Conservation (phyloP, 2,329 filamentous ascomycete genomes). For the Cladophialophora psammophila region DNA sequence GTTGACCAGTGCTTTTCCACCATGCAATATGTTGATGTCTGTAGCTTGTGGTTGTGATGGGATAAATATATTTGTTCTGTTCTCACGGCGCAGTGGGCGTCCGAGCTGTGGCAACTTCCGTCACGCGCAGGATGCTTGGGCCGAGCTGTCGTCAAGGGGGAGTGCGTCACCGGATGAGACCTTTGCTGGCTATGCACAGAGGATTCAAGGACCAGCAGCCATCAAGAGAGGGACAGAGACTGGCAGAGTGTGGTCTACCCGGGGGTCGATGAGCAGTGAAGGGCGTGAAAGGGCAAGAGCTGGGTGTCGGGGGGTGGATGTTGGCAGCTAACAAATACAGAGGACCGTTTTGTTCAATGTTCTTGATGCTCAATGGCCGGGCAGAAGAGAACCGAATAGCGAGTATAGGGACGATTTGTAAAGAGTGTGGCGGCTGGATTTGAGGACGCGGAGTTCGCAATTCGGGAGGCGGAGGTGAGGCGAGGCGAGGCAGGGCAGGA, state of each 20-base stretch:
- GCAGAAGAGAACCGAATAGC: conserved; percentile 4
- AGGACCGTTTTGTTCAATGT: not conserved
- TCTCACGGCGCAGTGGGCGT: not conserved
- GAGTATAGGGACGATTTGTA: conserved; percentile 20
- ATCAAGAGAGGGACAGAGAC: conserved; percentile 22
- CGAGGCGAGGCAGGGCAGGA: conserved; percentile 25
- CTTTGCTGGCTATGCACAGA: conserved; percentile 17
- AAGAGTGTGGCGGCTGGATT: conserved; percentile 34
- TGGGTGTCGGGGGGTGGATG: conserved; percentile 1
- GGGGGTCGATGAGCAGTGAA: not conserved
- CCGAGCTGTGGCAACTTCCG: not conserved
- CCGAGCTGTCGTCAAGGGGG: not conserved
- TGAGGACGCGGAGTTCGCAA: conserved; percentile 29
- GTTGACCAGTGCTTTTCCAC: conserved; percentile 49
- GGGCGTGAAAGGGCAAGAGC: not conserved
- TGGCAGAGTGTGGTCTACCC: not conserved
- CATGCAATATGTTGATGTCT: conserved; percentile 6
- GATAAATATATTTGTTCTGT: not conserved
- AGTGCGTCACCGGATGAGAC: not conserved
- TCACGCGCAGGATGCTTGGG: not conserved
- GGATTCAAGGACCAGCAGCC: conserved; percentile 16
- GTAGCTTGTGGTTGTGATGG: not conserved
- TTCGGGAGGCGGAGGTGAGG: conserved; percentile 31
- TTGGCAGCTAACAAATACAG: conserved; percentile 8
- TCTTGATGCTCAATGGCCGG: not conserved